Percentiles rank a stretch among this genome's conserved stretches.
Conservation (phyloP, 805 yeast species). For the Candida namnaoensis region DNA sequence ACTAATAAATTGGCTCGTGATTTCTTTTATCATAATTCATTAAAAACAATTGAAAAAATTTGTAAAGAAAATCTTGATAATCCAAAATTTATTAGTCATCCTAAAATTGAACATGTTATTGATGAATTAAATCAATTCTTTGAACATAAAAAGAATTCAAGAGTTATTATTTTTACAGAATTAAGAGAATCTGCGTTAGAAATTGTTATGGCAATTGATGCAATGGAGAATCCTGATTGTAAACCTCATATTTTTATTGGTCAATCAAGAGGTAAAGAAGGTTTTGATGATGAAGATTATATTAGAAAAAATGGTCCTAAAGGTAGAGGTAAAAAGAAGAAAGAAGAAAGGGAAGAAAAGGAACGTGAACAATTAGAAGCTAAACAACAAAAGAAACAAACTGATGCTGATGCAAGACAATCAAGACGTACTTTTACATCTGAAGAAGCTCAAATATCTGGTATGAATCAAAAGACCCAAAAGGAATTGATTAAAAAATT, state of each 20-base stretch:
- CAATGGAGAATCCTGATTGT: constrained; percentile 23
- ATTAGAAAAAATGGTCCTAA: constrained; percentile 33
- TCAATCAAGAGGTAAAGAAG: constrained; percentile 70
- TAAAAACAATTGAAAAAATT: constrained; percentile 32
- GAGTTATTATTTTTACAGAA: constrained; percentile 84
- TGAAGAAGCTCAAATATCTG: constrained; percentile 66
- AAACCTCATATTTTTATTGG: constrained; percentile 89
- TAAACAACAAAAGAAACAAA: constrained; percentile 21
- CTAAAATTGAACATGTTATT: constrained; percentile 55
- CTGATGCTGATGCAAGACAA: constrained; percentile 23
- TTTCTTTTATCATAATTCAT: constrained; percentile 45
- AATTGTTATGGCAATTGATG: constrained; percentile 58
- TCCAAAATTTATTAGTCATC: constrained; percentile 47
- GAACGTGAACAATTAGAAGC: constrained; percentile 19
- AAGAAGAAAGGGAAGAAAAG: constrained; percentile 22
- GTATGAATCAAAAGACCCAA: constrained; percentile 89
- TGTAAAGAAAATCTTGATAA: constrained; percentile 36
- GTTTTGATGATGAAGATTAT: constrained; percentile 49
- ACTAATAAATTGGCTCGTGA: constrained; percentile 54
- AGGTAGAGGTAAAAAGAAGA: constrained; percentile 31
- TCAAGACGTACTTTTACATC: constrained; percentile 50
- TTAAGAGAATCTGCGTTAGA: constrained; percentile 86
- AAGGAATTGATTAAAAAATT: constrained; percentile 70
- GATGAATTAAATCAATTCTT: constrained; percentile 54
- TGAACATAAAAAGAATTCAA: constrained; percentile 37